These are phyloP conservation scores for Bocquillonia castaneifolia DNA, from an alignment of 441 rosid species.

Conservation along the genomic window DNA sequence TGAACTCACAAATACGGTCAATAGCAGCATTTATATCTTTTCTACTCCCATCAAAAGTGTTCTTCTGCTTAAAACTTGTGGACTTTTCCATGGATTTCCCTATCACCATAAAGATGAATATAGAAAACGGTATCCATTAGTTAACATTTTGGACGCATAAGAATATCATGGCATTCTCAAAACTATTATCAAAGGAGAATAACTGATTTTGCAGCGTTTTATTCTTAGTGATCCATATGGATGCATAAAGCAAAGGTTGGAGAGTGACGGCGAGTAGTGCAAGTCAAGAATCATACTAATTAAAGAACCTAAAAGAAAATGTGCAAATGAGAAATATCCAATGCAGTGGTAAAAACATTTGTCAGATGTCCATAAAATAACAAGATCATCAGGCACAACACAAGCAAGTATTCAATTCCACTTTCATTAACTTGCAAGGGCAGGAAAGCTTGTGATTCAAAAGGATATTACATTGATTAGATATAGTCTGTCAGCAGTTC, in stretches of 20 bases:
- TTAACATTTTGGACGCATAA: background rate
- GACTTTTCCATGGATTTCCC: constrained; percentile 65
- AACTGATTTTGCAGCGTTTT: background rate
- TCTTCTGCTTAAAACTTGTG: constrained; percentile 61
- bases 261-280: background rate
- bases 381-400: background rate
- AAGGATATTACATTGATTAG: background rate
- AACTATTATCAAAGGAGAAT: background rate
- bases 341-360: background rate
- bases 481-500: constrained; percentile 1
- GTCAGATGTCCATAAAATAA: background rate
- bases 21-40: constrained; percentile 85
- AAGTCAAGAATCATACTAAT: background rate
- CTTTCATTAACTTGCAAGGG: constrained; percentile 4
- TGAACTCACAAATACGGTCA: constrained; percentile 79
- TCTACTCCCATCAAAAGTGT: constrained; percentile 80
- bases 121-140: background rate
- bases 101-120: constrained; percentile 27
- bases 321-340: background rate
- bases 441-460: background rate
- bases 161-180: background rate
- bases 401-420: background rate
- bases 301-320: background rate
- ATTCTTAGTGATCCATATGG: background rate
- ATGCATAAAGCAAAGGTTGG: background rate